These are phyloP conservation scores for Phytophthora meadii DNA, from an alignment of 352 stramenopile genomes.

Conservation along the genomic window DNA sequence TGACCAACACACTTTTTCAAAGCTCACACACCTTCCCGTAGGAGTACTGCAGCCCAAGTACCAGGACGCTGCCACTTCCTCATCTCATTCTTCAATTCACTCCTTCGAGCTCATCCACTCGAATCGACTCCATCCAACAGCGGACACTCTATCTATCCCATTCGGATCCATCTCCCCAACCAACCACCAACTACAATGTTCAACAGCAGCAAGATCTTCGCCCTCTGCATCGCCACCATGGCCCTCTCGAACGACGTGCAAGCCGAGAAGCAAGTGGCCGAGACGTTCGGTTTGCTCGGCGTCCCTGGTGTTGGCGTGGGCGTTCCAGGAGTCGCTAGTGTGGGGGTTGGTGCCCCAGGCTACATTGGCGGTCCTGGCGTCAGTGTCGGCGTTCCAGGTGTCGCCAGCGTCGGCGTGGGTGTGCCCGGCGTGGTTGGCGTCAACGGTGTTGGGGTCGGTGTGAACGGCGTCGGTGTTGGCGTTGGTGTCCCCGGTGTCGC, in stretches of 20 bases:
- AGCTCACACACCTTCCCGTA: background rate
- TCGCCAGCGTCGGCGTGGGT: background rate
- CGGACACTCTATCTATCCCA: background rate
- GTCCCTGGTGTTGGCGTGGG: slow-evolving; percentile 3
- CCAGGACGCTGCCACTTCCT: background rate
- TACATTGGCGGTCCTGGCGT: background rate
- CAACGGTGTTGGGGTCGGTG: background rate
- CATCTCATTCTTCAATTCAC: background rate
- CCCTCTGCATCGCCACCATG: background rate
- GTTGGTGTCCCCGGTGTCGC: slow-evolving; percentile 1
- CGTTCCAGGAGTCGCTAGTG: background rate
- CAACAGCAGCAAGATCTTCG: slow-evolving; percentile 11
- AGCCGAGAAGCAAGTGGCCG: slow-evolving; percentile 8
- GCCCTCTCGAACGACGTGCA: background rate
- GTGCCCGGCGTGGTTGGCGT: background rate
- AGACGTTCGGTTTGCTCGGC: slow-evolving; percentile 6
- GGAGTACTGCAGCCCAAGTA: too few species aligned
- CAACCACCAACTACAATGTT: slow-evolving; percentile 6
- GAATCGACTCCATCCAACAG: background rate
- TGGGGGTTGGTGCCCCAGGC: background rate
- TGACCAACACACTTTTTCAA: background rate
- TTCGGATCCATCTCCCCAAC: background rate
- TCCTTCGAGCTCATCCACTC: background rate
- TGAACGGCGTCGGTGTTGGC: slow-evolving; percentile 3
- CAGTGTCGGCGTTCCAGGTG: background rate